Evolutionary conservation across 352 stramenopile genomes (phyloP).

Genomic region (Pythium biforme): DNA sequence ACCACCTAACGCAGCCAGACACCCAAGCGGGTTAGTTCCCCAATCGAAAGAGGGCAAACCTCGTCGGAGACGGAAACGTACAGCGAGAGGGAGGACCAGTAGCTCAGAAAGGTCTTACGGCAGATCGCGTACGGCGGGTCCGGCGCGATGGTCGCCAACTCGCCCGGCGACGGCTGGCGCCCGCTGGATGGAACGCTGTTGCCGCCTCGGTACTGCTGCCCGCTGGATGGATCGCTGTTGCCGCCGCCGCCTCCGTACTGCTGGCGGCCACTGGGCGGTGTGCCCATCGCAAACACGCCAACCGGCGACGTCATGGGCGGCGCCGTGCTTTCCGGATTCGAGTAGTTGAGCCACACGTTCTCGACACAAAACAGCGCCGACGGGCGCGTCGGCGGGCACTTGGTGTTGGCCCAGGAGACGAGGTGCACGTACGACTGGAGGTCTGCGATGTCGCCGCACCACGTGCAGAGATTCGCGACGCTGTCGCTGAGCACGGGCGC

Average conservation of each 20-base stretch:
- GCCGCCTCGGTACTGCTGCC: neutral
- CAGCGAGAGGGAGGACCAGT: conserved; percentile 31
- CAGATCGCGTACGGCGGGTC: conserved; percentile 25
- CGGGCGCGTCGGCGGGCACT: conserved; percentile 19
- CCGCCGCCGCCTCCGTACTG: too few relatives aligned
- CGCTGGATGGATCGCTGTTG: neutral
- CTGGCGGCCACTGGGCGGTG: too few relatives aligned
- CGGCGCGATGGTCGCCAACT: neutral
- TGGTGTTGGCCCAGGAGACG: conserved; percentile 25
- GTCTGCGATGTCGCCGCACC: conserved; percentile 26
- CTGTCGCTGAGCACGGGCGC: conserved; percentile 10
- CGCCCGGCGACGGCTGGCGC: too few relatives aligned
- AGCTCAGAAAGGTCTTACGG: conserved; percentile 27
- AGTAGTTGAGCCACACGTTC: conserved; percentile 21
- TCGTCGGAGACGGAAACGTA: neutral
- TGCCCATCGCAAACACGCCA: neutral
- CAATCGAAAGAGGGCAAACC: neutral
- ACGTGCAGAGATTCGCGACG: conserved; percentile 24
- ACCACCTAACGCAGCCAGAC: conserved; percentile 20
- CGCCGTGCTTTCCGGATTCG: conserved; percentile 1
- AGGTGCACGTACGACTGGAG: conserved; percentile 26
- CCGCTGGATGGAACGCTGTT: neutral
- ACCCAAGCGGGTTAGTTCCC: too few relatives aligned
- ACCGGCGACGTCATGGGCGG: neutral
- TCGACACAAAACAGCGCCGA: conserved; percentile 18